Base-by-base conservation (phyloP, 352 stramenopile species). In the Phytophthora cryptogea region DNA sequence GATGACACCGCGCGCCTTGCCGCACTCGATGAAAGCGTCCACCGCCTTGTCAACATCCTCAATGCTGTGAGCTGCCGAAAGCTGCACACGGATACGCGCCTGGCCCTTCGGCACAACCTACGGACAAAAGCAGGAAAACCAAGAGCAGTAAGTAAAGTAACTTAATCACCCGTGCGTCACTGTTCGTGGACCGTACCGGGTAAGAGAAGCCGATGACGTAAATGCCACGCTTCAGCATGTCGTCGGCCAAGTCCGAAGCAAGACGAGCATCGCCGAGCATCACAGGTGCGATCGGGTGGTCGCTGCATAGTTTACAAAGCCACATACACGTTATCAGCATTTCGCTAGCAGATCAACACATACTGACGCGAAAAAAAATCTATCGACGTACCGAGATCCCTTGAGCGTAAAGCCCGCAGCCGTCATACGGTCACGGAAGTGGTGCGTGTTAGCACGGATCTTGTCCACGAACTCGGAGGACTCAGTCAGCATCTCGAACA, bases 181-280 rank as follows among this genome's bases (percentile, higher is more conserved):
- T 23, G 26, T 32, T n/a, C 23, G 32, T n/a, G 20, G 23, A 49
- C 20, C 67, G 23, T 73, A 98, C 92, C 47, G 93, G 93, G 62
- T 94, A 98, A 63, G 86, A 97, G 63, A 98, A 98, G 40, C 92
- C 93, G 50, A 98, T 97, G 44, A 98, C 93, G 76, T 98, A 98
- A 48, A 98, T 97, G 35, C 93, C 92, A 33, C 88, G 72, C 67
- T 96, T 72, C 33, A 98, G 88, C 89, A 98, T 96, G 45, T 95
- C 81, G 52, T 97, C 93, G 7, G 92, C 88, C 36, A 98, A 66
- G 27, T 96, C 74, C 37, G 82, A 83, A n/a, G 93, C 89, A 44
- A 97, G 85, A 32, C 86, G 80, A 23, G 92, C 92, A 63, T 98
- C 91, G 28, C 90, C 89, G 9, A 98, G 84, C 91, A 98, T 97